Conservation (phyloP, 2,329 filamentous ascomycete species). For the Endothia cerciana region DNA sequence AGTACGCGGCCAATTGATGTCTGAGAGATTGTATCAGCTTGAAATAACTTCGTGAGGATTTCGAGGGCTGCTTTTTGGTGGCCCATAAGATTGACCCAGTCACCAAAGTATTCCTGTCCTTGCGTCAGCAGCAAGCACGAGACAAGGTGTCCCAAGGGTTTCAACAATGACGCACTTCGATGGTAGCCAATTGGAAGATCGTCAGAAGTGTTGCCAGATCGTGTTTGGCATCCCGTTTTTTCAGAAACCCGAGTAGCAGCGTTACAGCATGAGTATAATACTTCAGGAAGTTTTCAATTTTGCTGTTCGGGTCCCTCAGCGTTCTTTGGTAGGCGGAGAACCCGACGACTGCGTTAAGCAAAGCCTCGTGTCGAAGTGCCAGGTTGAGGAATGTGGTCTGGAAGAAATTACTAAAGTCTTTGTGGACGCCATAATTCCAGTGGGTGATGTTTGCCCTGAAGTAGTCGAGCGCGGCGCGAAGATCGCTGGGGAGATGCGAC, state of each 20-base stretch:
- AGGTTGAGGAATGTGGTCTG: conserved; percentile 70
- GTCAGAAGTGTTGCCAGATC: conserved; percentile 78
- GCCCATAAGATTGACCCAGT: conserved; percentile 91
- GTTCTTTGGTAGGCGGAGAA: conserved; percentile 89
- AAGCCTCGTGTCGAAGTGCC: conserved; percentile 74
- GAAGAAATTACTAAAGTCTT: conserved; percentile 74
- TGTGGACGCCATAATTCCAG: conserved; percentile 80
- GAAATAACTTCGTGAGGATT: conserved; percentile 78
- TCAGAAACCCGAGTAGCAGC: conserved; percentile 72
- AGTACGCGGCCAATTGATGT: conserved; percentile 73
- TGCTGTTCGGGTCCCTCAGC: conserved; percentile 69
- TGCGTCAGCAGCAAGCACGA: conserved; percentile 12
- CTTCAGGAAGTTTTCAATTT: conserved; percentile 78
- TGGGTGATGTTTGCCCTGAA: conserved; percentile 77
- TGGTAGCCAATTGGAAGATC: conserved; percentile 88
- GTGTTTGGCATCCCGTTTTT: conserved; percentile 67
- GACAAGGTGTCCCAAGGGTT: too few relatives aligned
- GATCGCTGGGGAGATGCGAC: conserved; percentile 66
- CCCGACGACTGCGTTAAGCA: conserved; percentile 84
- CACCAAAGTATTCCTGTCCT: conserved; percentile 83
- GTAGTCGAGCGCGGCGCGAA: conserved; percentile 79
- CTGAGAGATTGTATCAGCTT: conserved; percentile 72
- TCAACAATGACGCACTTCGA: conserved; percentile 66
- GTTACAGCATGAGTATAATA: conserved; percentile 91
- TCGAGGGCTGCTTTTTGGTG: conserved; percentile 89